Conservation (phyloP, 352 stramenopile species). For the Phytophthora citrophthora region DNA sequence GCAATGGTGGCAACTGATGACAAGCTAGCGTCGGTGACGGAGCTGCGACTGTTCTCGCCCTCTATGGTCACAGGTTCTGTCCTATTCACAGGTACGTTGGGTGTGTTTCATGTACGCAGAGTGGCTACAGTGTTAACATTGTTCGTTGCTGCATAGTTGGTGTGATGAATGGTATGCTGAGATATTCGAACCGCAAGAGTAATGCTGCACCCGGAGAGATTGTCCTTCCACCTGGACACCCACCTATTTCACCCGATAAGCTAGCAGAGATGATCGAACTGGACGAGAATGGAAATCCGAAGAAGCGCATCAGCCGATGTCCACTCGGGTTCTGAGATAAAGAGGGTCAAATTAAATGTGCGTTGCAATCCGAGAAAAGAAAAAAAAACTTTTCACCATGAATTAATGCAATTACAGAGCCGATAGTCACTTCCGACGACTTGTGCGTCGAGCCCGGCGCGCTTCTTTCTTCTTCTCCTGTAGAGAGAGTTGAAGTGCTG, state of each 20-base stretch:
- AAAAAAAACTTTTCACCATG: not conserved
- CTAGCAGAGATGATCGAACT: constrained; percentile 48
- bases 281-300: constrained; percentile 49
- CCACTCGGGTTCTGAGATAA: constrained; percentile 56
- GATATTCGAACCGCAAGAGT: constrained; percentile 44
- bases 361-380: not conserved
- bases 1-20: constrained; percentile 53
- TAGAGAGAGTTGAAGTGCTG: constrained; percentile 59
- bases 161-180: constrained; percentile 51
- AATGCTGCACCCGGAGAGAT: constrained; percentile 39
- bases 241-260: constrained; percentile 40
- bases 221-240: constrained; percentile 42
- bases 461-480: constrained; percentile 75
- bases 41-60: constrained; percentile 73
- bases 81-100: constrained; percentile 51
- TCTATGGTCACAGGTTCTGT: constrained; percentile 67
- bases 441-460: constrained; percentile 46
- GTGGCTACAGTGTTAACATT: constrained; percentile 1
- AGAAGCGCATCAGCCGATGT: constrained; percentile 65
- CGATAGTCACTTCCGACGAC: constrained; percentile 39
- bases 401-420: too few relatives aligned
- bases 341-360: not conserved
- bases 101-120: not conserved
- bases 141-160: constrained; percentile 31
- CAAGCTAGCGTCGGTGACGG: constrained; percentile 48